These are phyloP conservation scores for Dimargaris xerosporica DNA, from an alignment of 192 early-diverging fungal genomes.

Conservation along the genomic window DNA sequence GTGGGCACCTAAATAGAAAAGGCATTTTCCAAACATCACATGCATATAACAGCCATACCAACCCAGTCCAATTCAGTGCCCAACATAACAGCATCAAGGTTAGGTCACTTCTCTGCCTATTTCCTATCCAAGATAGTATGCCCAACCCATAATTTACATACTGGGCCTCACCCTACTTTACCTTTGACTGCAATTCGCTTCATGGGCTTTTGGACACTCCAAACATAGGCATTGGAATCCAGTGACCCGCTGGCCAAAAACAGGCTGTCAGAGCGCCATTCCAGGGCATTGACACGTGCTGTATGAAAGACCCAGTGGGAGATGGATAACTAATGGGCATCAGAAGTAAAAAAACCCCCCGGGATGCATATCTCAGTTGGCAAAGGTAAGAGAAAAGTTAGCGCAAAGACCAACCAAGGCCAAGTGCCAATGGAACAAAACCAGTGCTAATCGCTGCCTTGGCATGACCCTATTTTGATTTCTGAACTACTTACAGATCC, in stretches of 20 bases:
- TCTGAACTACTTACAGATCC: constrained; percentile 22
- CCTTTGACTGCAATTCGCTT: constrained; percentile 56
- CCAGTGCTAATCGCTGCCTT: too few relatives aligned
- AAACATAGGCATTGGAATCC: constrained; percentile 84
- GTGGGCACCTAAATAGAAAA: constrained; percentile 36
- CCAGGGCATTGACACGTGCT: constrained; percentile 63
- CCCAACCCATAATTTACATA: too few relatives aligned
- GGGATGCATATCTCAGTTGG: too few relatives aligned
- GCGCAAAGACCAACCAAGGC: too few relatives aligned
- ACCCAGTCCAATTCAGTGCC: constrained; percentile 9
- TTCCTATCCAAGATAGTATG: too few relatives aligned
- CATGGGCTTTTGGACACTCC: constrained; percentile 66
- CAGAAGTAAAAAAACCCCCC: constrained; percentile 25
- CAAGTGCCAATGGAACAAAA: too few relatives aligned
- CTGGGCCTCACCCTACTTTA: constrained; percentile 1
- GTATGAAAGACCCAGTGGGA: constrained; percentile 81
- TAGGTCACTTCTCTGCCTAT: not conserved
- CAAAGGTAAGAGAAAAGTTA: too few relatives aligned
- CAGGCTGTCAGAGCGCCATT: constrained; percentile 59
- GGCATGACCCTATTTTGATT: too few relatives aligned
- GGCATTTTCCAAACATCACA: too few relatives aligned
- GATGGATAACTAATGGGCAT: constrained; percentile 22
- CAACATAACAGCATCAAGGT: not conserved
- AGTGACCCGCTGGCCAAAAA: constrained; percentile 67
- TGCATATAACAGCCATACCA: constrained; percentile 13